Conservation (phyloP, 2,329 filamentous ascomycete genomes). For the Aspergillus pseudoglaucus region DNA sequence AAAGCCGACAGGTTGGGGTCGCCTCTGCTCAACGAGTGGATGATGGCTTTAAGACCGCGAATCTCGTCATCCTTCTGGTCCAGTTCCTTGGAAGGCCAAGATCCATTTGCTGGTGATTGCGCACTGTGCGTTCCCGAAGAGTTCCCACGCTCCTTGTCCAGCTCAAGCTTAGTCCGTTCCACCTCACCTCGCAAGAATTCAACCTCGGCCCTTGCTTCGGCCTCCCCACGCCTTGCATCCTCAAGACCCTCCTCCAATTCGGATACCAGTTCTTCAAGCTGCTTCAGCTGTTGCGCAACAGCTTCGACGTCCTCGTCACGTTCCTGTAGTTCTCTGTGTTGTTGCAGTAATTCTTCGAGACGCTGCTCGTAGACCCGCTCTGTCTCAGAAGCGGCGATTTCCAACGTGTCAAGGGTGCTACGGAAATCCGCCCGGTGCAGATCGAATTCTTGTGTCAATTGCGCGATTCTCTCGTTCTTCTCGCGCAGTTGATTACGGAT, state of each 20-base stretch:
- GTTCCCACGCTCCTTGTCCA: constrained; percentile 83
- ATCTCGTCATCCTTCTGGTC: constrained; percentile 98
- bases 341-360: constrained; percentile 59
- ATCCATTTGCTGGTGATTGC: constrained; percentile 40
- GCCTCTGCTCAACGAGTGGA: constrained; percentile 81
- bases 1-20: constrained; percentile 25
- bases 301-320: constrained; percentile 83
- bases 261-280: constrained; percentile 90
- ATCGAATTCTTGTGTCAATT: constrained; percentile 91
- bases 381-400: constrained; percentile 91
- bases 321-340: constrained; percentile 75
- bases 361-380: constrained; percentile 78
- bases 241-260: constrained; percentile 95
- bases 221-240: constrained; percentile 87
- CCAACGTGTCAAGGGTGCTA: constrained; percentile 92
- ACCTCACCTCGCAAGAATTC: constrained; percentile 94
- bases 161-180: constrained; percentile 79
- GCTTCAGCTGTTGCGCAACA: constrained; percentile 85
- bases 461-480: constrained; percentile 93
- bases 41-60: constrained; percentile 91
- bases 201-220: constrained; percentile 89
- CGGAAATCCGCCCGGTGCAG: constrained; percentile 90
- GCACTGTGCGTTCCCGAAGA: constrained; percentile 56
- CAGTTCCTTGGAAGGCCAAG: constrained; percentile 60
- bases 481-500: constrained; percentile 78